Percentiles rank a stretch among this genome's conserved stretches.
Evolutionary conservation across 352 stramenopile genomes (phyloP).

Genomic region (Globisporangium camurandrum): DNA sequence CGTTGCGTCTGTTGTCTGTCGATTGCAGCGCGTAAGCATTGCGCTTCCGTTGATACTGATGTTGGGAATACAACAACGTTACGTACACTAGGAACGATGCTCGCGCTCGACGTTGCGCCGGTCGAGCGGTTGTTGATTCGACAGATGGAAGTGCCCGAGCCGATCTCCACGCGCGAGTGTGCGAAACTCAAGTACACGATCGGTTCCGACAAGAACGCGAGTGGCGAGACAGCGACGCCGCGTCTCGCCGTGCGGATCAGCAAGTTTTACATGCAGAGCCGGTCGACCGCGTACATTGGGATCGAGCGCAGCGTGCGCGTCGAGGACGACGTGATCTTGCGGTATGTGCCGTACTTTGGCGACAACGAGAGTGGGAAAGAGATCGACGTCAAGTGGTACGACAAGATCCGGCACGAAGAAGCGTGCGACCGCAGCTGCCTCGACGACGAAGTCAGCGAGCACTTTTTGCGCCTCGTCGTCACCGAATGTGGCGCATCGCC

Average conservation of each 20-base stretch:
- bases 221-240: slow-evolving; percentile 14
- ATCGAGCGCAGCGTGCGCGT: slow-evolving; percentile 66
- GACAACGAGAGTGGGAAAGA: slow-evolving; percentile 82
- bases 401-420: slow-evolving; percentile 32
- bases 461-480: slow-evolving; percentile 55
- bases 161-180: slow-evolving; percentile 11
- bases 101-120: slow-evolving; percentile 4
- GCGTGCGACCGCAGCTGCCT: slow-evolving; percentile 34
- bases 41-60: neutral
- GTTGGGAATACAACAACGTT: too few relatives aligned
- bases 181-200: slow-evolving; percentile 29
- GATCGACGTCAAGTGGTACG: slow-evolving; percentile 70
- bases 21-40: slow-evolving; percentile 7
- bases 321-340: slow-evolving; percentile 86
- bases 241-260: slow-evolving; percentile 26
- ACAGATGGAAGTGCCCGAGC: slow-evolving; percentile 35
- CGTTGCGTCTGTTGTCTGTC: slow-evolving; percentile 1
- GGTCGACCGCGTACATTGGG: slow-evolving; percentile 55
- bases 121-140: slow-evolving; percentile 27
- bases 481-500: slow-evolving; percentile 40
- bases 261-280: slow-evolving; percentile 44
- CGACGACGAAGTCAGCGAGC: slow-evolving; percentile 64
- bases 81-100: neutral
- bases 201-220: slow-evolving; percentile 17
- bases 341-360: slow-evolving; percentile 89